Evolutionary conservation across 306 rosid species (phyloP), one percentile per base, ranked within the genome.

Genomic region (Quercus wislizeni): DNA sequence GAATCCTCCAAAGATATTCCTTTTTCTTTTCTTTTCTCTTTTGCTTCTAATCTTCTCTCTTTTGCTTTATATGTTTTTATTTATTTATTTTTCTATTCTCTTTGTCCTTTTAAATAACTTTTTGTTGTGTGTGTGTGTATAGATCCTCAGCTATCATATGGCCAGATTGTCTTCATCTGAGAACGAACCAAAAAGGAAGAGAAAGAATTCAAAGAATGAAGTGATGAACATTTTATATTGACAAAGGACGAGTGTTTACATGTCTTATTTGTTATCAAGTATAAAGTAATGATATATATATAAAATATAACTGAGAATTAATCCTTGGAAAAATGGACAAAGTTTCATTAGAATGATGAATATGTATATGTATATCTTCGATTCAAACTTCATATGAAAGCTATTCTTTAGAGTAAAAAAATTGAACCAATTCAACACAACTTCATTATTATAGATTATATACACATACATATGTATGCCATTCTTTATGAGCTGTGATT

Each of bases 1-100:
- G 61, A 73, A 82, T 71, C 72, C 74, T 33, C 73, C 67, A 74
- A 69, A 74, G 75, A 71, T 57, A 75, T 43, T 49, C n/a, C 10
- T 8, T 6, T 23, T 65, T 61, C 59, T 41, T 65, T 30, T 55
- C 31, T 13, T 28, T 25, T 13, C 2, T 2, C 52, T 20, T 21
- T 15, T 56, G 52, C 56, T 41, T 19, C 10, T 4, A 18, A 3
- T 51, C 15, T 2, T 51, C 8, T 64, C 5, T 13, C 6, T 51
- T 41, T 19, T 61, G 41, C 20, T 55, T 35, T 52, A 41, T 54
- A 4, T 72, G n/a, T 2, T 70, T 65, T 28, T 67, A 2, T 41
- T 62, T 41, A 18, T 15, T 21, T 4, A 23, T 23, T 68, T 69
- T 69, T 52, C 56, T 51, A 23, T 14, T 52, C 57, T 19, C 17